These are phyloP conservation scores for Fusarium sp. DNA, from an alignment of 2,329 filamentous ascomycete genomes.

Conservation along the genomic window DNA sequence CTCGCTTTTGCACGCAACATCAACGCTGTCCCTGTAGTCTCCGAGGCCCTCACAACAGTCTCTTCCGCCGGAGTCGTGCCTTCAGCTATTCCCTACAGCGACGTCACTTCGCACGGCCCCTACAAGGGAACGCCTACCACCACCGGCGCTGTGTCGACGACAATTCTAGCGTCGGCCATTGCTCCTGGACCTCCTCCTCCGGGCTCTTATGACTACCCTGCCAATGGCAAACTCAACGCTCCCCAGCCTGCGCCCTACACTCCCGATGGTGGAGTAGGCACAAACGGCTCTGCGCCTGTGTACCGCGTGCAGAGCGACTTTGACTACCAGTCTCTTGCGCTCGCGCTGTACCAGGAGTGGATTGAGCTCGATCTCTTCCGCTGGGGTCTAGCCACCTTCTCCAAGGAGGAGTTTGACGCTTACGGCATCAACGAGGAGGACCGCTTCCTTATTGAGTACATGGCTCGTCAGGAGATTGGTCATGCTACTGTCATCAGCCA, in stretches of 20 bases:
- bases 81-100: conserved; percentile 58
- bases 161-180: conserved; percentile 69
- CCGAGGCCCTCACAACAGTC: conserved; percentile 54
- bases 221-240: conserved; percentile 76
- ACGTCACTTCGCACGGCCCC: conserved; percentile 76
- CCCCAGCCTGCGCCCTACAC: conserved; percentile 78
- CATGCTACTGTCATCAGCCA: conserved; percentile 83
- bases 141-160: conserved; percentile 75
- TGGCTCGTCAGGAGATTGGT: conserved; percentile 81
- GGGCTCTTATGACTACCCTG: conserved; percentile 77
- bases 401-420: conserved; percentile 75
- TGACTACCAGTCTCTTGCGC: conserved; percentile 81
- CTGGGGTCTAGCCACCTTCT: conserved; percentile 78
- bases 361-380: conserved; percentile 88
- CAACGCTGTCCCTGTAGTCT: conserved; percentile 53
- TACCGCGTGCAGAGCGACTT: conserved; percentile 86
- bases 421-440: conserved; percentile 78
- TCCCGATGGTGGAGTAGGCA: conserved; percentile 79
- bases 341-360: conserved; percentile 85
- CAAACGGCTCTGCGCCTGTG: conserved; percentile 80
- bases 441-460: conserved; percentile 78
- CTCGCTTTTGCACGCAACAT: conserved; percentile 31
- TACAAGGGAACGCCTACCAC: conserved; percentile 75
- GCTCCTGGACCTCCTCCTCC: conserved; percentile 68
- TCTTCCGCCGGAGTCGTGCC: conserved; percentile 49